A percentile compares a stretch with the other conserved stretches of the same genome.
Evolutionary conservation across 2,329 filamentous ascomycete genomes (phyloP).

Genomic region (Diaporthe eres): DNA sequence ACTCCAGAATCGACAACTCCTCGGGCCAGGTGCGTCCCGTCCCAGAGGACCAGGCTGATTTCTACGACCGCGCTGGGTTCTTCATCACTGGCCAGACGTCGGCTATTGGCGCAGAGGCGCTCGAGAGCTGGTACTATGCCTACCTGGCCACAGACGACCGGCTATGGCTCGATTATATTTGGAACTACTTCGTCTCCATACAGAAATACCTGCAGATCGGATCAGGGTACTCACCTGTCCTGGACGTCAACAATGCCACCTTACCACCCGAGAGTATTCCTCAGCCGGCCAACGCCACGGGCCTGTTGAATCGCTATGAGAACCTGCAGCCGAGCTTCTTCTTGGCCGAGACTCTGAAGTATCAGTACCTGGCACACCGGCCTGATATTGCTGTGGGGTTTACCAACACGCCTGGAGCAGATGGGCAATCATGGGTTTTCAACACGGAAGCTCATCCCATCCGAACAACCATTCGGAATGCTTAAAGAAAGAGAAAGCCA

Average conservation of each 20-base stretch:
- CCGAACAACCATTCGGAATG: background rate
- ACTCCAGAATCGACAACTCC: slow-evolving; percentile 14
- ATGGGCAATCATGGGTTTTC: slow-evolving; percentile 20
- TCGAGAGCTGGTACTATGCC: slow-evolving; percentile 35
- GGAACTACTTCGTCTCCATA: slow-evolving; percentile 12
- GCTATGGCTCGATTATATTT: slow-evolving; percentile 7
- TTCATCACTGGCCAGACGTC: slow-evolving; percentile 18
- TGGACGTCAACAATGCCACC: slow-evolving; percentile 4
- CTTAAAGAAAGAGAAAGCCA: background rate
- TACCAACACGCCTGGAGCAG: background rate
- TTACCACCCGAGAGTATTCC: background rate
- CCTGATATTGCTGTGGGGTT: slow-evolving; percentile 7
- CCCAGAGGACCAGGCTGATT: slow-evolving; percentile 15
- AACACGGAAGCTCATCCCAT: slow-evolving; percentile 28
- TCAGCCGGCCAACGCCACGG: background rate
- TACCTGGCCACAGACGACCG: slow-evolving; percentile 26
- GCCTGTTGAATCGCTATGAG: background rate
- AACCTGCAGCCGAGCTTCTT: slow-evolving; percentile 31
- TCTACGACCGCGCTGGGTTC: slow-evolving; percentile 19
- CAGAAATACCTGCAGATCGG: background rate
- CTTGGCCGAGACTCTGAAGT: slow-evolving; percentile 29
- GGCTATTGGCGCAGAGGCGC: slow-evolving; percentile 6
- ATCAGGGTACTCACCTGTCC: background rate
- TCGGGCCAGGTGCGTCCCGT: slow-evolving; percentile 1
- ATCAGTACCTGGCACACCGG: slow-evolving; percentile 27